Evolutionary conservation across 148 eudicot species (phyloP).

Genomic region (Vaccinium corymbosum): DNA sequence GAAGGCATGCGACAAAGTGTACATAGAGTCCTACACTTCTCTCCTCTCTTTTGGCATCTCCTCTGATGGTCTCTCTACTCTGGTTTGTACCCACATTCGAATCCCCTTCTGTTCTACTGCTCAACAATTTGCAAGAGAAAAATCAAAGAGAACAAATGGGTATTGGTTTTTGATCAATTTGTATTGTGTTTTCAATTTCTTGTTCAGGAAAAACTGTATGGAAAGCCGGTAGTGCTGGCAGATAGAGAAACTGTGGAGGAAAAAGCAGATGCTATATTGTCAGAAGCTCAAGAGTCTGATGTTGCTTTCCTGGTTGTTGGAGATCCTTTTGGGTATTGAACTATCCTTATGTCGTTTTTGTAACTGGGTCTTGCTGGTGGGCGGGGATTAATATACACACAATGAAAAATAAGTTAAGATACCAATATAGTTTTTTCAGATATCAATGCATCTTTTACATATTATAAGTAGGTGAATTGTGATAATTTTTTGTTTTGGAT

Average conservation of each 20-base stretch:
- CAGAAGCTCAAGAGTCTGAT: conserved; percentile 63
- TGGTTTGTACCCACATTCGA: conserved; percentile 29
- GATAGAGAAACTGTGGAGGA: conserved; percentile 97
- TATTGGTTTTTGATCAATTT: conserved; percentile 1
- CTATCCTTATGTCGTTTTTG: not conserved
- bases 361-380: too few species aligned
- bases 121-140: not conserved
- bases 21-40: conserved; percentile 92
- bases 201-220: conserved; percentile 69
- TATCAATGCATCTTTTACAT: too few species aligned
- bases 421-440: too few species aligned
- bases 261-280: conserved; percentile 59
- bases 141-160: not conserved
- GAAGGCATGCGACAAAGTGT: conserved; percentile 53
- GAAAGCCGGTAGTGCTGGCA: conserved; percentile 60
- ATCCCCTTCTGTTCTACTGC: not conserved
- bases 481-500: not conserved
- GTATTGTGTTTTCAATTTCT: not conserved
- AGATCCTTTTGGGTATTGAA: conserved; percentile 86
- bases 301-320: conserved; percentile 93
- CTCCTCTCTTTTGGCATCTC: conserved; percentile 82
- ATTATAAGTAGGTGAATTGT: not conserved
- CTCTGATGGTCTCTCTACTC: conserved; percentile 57
- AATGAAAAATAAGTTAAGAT: too few species aligned
- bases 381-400: too few species aligned